Base-by-base conservation (phyloP, 2,329 filamentous ascomycete species). In the Aspergillus novoparasiticus region DNA sequence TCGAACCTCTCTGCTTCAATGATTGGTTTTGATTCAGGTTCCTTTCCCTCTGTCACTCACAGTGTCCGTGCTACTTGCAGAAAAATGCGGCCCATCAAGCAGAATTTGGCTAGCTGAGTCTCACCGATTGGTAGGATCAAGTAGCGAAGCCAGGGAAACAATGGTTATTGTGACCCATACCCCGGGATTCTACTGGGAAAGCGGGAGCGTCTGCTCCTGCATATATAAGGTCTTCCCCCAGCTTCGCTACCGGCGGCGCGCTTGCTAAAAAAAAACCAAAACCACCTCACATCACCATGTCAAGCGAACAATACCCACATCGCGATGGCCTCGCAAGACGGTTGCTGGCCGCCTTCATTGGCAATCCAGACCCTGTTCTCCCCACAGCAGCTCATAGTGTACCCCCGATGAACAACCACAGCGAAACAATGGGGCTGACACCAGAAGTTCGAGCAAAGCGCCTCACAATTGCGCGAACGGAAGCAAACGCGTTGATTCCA, bases 401-500 rank as follows among this genome's bases (percentile, higher is more conserved):
- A 4, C 45, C 57, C 19, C 14, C 28, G 23, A 58, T 36, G 57
- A 19, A 45, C 28, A 28, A 56, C 6, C 34, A 30, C 12, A 41
- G 21, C 21, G 23, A 59, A n/a, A 16, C 6, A 26, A 28, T 41
- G 21, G 36, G 28, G 21, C 2, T 50, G 16, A 23, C 57, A 28
- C 21, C 43, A 26, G 43, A 36, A 48, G 21, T 50, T 57, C 62
- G 53, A 36, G 50, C 68, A 34, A 68, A 65, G 55, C 69, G 64
- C n/a, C 61, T 69, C 32, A 61, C 63, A 1, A 50, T 67, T n/a
- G 56, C 62, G 0, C 65, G 60, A 19, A 71, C 69, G 32, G 63
- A 75, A 9, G 48, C 66, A 23, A 63, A 68, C 45, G 59, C 63
- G 23, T 70, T 77, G 54, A 74, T 78, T 39, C 76, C 76, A 14